Evolutionary conservation across 1,284 basidiomycete genomes (phyloP).

Genomic region (Afroboletus lepidellus): DNA sequence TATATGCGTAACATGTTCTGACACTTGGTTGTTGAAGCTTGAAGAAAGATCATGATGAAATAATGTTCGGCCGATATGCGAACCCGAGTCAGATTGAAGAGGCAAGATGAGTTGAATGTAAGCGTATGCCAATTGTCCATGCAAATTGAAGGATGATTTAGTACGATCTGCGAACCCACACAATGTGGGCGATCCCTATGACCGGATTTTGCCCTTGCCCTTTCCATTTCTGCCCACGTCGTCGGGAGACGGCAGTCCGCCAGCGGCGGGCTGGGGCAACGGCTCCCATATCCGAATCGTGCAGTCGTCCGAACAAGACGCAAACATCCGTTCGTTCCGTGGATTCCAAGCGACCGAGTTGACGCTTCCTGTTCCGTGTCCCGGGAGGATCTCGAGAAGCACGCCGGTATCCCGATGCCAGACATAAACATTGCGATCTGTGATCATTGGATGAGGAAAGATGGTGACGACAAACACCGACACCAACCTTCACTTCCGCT

Average conservation of each 20-base stretch:
- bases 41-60: slow-evolving; percentile 22
- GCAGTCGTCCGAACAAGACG: slow-evolving; percentile 86
- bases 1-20: slow-evolving; percentile 34
- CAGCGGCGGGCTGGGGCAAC: slow-evolving; percentile 33
- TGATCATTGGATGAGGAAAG: slow-evolving; percentile 14
- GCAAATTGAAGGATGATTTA: slow-evolving; percentile 22
- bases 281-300: slow-evolving; percentile 86
- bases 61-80: slow-evolving; percentile 32
- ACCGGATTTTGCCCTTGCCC: slow-evolving; percentile 67
- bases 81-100: slow-evolving; percentile 26
- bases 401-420: slow-evolving; percentile 90
- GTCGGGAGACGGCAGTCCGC: slow-evolving; percentile 14
- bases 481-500: slow-evolving; percentile 91
- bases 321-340: slow-evolving; percentile 83
- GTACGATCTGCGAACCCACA: slow-evolving; percentile 23
- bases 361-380: slow-evolving; percentile 85
- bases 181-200: slow-evolving; percentile 42
- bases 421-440: slow-evolving; percentile 89
- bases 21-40: slow-evolving; percentile 29
- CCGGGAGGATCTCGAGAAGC: slow-evolving; percentile 79
- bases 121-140: slow-evolving; percentile 31
- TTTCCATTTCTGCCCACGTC: slow-evolving; percentile 40
- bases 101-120: slow-evolving; percentile 32
- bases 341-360: slow-evolving; percentile 98
- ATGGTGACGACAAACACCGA: neutral